phyloP scores from a whole-genome alignment of 371 early-diverging fungal species.

The Mucor mucedo region DNA sequence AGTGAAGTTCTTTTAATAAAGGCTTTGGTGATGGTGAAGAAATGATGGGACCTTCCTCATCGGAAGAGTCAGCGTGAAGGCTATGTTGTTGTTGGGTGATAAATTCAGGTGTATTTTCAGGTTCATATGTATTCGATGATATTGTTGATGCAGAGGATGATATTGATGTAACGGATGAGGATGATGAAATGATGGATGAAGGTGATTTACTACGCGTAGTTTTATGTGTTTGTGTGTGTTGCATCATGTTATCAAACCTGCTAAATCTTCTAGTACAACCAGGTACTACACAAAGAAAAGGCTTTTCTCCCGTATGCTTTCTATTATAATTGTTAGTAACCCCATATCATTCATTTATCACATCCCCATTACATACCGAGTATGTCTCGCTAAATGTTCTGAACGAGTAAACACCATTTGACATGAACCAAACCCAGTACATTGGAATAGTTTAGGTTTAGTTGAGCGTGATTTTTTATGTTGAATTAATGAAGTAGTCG shows the following conservation, averaged over 20 bases:
- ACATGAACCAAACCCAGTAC: conserved; percentile 62
- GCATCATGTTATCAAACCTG: conserved; percentile 70
- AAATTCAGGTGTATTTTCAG: conserved; percentile 21
- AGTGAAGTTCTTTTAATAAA: conserved; percentile 28
- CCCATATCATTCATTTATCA: background rate
- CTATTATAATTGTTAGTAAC: conserved; percentile 23
- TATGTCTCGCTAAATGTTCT: conserved; percentile 65
- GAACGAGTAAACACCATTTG: conserved; percentile 67
- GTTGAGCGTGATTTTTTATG: conserved; percentile 24
- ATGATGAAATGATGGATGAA: conserved; percentile 1
- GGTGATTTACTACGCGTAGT: conserved; percentile 20
- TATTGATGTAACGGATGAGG: background rate
- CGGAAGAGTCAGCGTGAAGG: conserved; percentile 14
- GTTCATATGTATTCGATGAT: conserved; percentile 11
- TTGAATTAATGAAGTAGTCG: conserved; percentile 7
- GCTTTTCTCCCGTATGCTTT: conserved; percentile 70
- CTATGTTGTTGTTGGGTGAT: conserved; percentile 1
- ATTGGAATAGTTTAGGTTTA: conserved; percentile 60
- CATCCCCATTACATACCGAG: conserved; percentile 35
- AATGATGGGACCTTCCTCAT: conserved; percentile 20
- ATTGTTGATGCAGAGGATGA: conserved; percentile 4
- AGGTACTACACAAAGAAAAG: conserved; percentile 63
- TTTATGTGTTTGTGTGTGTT: conserved; percentile 63
- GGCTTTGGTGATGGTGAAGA: conserved; percentile 28
- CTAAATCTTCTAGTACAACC: conserved; percentile 65